These are phyloP conservation scores for Dendrocalamus latiflorus DNA, from an alignment of 202 grass and related monocot genomes.

Conservation along the genomic window DNA sequence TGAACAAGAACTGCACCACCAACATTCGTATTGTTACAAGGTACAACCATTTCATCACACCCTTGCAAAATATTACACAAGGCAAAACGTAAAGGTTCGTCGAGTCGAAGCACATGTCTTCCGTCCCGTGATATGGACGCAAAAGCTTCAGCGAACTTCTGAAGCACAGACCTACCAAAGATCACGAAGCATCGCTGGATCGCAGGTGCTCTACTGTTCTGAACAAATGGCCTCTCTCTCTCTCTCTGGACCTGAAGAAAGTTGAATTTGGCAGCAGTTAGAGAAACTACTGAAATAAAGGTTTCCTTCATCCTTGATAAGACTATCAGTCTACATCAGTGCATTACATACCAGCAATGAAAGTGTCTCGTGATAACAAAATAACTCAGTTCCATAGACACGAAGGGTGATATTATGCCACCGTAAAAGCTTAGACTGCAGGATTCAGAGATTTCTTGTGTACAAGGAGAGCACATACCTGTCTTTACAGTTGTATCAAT, in stretches of 20 bases:
- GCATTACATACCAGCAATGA: not conserved
- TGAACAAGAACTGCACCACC: not conserved
- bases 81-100: not conserved
- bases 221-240: not conserved
- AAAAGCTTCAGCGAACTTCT: conserved; percentile 2
- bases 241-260: conserved; percentile 20
- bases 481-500: not conserved
- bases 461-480: conserved; percentile 12
- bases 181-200: conserved; percentile 25
- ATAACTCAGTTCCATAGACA: no score
- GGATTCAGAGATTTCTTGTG: not conserved
- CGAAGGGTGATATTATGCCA: not conserved
- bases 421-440: no score
- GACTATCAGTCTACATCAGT: not conserved
- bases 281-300: not conserved
- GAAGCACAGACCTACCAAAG: not conserved
- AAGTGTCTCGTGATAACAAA: no score
- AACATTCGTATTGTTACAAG: not conserved
- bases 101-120: not conserved
- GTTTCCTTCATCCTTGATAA: not conserved
- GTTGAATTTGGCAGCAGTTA: not conserved
- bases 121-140: conserved; percentile 19
- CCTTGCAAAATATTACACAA: not conserved
- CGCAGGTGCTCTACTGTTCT: conserved; percentile 24
- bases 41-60: conserved; percentile 5